A percentile compares a stretch with the other conserved stretches of the same genome.
Conservation (phyloP, 192 early-diverging fungal species). For the Fimicolochytrium jonesii region DNA sequence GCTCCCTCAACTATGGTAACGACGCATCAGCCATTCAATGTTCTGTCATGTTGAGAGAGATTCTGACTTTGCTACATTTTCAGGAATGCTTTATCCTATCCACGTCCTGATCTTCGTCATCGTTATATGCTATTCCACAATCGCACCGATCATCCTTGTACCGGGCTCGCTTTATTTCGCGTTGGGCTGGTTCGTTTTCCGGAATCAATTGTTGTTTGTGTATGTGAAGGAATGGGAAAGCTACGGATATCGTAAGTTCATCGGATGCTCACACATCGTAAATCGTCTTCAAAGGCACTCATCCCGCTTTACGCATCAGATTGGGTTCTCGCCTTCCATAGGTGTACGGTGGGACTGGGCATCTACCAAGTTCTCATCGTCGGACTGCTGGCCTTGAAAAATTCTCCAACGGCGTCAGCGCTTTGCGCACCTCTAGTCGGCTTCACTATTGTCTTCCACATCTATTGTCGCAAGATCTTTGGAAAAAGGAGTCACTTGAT, state of each 20-base stretch:
- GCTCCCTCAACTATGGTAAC: conserved; percentile 44
- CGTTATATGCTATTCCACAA: conserved; percentile 31
- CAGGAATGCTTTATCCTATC: conserved; percentile 42
- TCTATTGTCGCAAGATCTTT: conserved; percentile 36
- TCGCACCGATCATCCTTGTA: conserved; percentile 46
- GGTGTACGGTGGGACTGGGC: conserved; percentile 37
- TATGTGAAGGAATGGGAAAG: conserved; percentile 51
- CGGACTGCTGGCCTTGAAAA: background rate
- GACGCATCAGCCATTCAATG: background rate
- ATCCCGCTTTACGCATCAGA: background rate
- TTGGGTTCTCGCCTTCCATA: conserved; percentile 43
- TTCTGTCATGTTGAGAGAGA: background rate
- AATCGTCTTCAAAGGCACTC: no score
- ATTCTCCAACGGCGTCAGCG: conserved; percentile 5
- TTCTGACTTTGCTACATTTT: background rate
- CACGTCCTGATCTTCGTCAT: conserved; percentile 42
- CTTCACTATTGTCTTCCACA: conserved; percentile 33
- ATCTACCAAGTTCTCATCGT: conserved; percentile 30
- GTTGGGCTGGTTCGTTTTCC: conserved; percentile 39
- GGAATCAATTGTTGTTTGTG: conserved; percentile 50
- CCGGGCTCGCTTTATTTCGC: conserved; percentile 45
- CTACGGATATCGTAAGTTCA: conserved; percentile 31
- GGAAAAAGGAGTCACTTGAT: conserved; percentile 26
- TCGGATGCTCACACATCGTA: background rate
- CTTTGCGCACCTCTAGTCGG: conserved; percentile 28